Evolutionary conservation across 148 eudicot species (phyloP).

Genomic region (Talinum fruticosum): DNA sequence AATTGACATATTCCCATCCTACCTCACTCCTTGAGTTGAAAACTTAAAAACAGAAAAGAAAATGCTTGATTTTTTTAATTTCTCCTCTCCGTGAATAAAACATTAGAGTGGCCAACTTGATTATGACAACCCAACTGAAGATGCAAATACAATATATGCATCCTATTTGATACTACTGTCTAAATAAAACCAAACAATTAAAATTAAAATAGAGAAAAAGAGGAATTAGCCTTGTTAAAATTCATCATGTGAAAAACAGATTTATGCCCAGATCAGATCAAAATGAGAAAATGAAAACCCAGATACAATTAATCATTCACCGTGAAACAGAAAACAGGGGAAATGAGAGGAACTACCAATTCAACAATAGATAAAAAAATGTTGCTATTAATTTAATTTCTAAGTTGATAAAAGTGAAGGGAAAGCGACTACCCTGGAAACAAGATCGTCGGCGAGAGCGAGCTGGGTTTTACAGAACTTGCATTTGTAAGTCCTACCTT

Average conservation of each 20-base stretch:
- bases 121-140: neutral
- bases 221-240: neutral
- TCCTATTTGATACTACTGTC: neutral
- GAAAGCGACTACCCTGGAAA: slow-evolving; percentile 45
- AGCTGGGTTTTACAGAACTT: slow-evolving; percentile 71
- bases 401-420: neutral
- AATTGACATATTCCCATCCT: neutral
- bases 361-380: neutral
- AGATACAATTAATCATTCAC: neutral
- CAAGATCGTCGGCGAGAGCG: slow-evolving; percentile 59
- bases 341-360: neutral
- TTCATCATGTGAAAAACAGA: neutral
- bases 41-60: neutral
- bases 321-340: slow-evolving; percentile 4
- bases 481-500: slow-evolving; percentile 77
- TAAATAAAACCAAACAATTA: neutral
- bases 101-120: neutral
- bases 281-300: neutral
- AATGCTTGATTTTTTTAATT: neutral
- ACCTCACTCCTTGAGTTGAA: neutral
- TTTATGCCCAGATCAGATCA: slow-evolving; percentile 4
- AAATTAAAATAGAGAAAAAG: neutral
- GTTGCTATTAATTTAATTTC: neutral
- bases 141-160: neutral
- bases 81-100: neutral